Conservation (phyloP, 768 basidiomycete species). For the Neoboletus brunneissimus region DNA sequence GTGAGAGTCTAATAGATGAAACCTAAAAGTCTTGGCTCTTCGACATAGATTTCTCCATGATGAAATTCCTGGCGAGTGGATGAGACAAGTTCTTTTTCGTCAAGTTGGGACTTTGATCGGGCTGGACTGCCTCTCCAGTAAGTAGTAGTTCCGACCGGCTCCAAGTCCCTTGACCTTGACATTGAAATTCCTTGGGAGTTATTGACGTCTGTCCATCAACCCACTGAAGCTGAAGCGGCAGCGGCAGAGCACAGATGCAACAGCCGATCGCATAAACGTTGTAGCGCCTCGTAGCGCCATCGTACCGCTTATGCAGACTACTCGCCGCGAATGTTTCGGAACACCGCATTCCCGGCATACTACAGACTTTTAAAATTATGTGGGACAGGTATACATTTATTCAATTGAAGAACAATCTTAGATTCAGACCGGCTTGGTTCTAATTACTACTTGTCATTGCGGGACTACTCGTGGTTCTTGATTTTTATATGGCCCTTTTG, state of each 20-base stretch:
- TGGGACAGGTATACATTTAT: too few relatives aligned
- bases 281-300: too few relatives aligned
- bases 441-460: too few relatives aligned
- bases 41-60: too few relatives aligned
- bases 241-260: not conserved
- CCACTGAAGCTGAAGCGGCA: not conserved
- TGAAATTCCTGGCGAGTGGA: not conserved
- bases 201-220: not conserved
- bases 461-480: too few relatives aligned
- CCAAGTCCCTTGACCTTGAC: not conserved
- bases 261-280: not conserved
- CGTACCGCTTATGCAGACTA: too few relatives aligned
- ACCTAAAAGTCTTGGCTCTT: not conserved
- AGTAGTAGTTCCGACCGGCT: not conserved
- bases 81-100: not conserved
- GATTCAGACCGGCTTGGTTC: too few relatives aligned
- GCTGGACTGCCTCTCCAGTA: not conserved
- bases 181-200: not conserved
- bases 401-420: too few relatives aligned
- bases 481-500: too few relatives aligned
- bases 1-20: not conserved
- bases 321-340: not conserved
- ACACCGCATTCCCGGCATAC: too few relatives aligned
- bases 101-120: not conserved
- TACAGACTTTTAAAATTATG: too few relatives aligned